These are phyloP conservation scores for Plasmopara halstedii DNA, from an alignment of 352 stramenopile genomes.

Conservation along the genomic window DNA sequence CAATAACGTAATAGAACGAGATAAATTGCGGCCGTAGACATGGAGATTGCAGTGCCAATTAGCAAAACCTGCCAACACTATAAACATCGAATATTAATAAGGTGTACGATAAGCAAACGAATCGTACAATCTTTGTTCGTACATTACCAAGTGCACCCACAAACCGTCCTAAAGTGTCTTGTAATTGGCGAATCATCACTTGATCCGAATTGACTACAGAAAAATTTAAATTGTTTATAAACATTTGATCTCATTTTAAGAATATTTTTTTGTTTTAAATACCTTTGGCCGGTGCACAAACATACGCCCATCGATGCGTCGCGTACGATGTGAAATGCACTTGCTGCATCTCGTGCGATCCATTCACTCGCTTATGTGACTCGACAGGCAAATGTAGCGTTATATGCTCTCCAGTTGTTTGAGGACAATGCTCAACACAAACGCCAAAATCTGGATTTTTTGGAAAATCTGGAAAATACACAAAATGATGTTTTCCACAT, in stretches of 20 bases:
- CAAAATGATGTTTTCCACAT: slow-evolving; percentile 41
- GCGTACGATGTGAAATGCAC: slow-evolving; percentile 64
- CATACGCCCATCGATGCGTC: slow-evolving; percentile 57
- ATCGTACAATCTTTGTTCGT: slow-evolving; percentile 6
- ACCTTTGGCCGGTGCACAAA: slow-evolving; percentile 58
- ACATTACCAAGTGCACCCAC: slow-evolving; percentile 71
- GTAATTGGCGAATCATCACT: slow-evolving; percentile 58
- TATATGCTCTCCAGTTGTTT: slow-evolving; percentile 29
- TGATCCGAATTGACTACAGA: slow-evolving; percentile 38
- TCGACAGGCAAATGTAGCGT: slow-evolving; percentile 47
- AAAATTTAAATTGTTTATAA: background rate
- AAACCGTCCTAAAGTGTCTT: slow-evolving; percentile 66
- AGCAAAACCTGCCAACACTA: slow-evolving; percentile 67
- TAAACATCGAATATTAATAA: too few relatives aligned
- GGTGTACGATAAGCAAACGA: too few relatives aligned
- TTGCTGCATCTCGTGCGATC: slow-evolving; percentile 19
- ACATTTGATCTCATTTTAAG: background rate
- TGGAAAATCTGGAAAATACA: slow-evolving; percentile 70
- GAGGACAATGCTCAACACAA: slow-evolving; percentile 55
- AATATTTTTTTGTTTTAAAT: slow-evolving; percentile 2
- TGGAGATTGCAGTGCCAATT: slow-evolving; percentile 46
- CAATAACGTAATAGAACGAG: slow-evolving; percentile 63
- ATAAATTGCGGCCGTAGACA: slow-evolving; percentile 53
- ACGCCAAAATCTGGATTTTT: slow-evolving; percentile 74
- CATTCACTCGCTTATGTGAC: slow-evolving; percentile 22